Evolutionary conservation across 2,329 filamentous ascomycete species (phyloP).

Genomic region (Fusarium coffeatum): DNA sequence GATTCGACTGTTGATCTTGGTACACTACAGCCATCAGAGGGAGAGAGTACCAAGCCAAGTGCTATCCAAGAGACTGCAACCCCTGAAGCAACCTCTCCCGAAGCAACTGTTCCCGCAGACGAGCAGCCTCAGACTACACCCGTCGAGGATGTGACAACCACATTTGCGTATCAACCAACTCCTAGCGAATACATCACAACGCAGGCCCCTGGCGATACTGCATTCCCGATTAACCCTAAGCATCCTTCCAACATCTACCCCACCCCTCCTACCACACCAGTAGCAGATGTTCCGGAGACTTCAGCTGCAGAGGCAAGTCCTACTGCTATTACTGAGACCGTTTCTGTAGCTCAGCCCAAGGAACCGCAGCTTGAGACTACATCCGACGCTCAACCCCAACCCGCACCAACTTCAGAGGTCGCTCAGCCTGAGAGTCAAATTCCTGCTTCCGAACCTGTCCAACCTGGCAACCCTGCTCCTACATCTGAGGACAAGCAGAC

Average conservation of each 20-base stretch:
- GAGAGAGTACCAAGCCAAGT: slow-evolving; percentile 9
- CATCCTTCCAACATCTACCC: slow-evolving; percentile 16
- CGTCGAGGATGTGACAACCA: slow-evolving; percentile 9
- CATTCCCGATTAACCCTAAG: slow-evolving; percentile 16
- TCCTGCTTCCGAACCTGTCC: slow-evolving; percentile 19
- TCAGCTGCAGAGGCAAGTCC: slow-evolving; percentile 10
- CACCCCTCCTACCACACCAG: slow-evolving; percentile 2
- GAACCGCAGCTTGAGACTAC: slow-evolving; percentile 16
- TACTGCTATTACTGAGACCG: slow-evolving; percentile 27
- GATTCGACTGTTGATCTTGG: slow-evolving; percentile 43
- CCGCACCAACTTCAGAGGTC: slow-evolving; percentile 22
- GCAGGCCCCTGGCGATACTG: slow-evolving; percentile 10
- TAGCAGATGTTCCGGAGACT: slow-evolving; percentile 1
- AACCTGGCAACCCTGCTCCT: slow-evolving; percentile 15
- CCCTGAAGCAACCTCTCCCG: slow-evolving; percentile 15
- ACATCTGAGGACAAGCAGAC: slow-evolving; percentile 23
- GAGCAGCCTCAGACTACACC: slow-evolving; percentile 6
- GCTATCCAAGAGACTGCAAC: slow-evolving; percentile 23
- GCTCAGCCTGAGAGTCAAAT: slow-evolving; percentile 14
- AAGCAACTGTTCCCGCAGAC: slow-evolving; percentile 3
- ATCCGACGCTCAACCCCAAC: slow-evolving; percentile 17
- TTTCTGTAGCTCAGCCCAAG: slow-evolving; percentile 35
- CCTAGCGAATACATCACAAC: slow-evolving; percentile 20
- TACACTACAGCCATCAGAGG: slow-evolving; percentile 34
- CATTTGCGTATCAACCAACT: slow-evolving; percentile 12